phyloP scores from a whole-genome alignment of 106 monocot species.

The Dendrobium nobile region DNA sequence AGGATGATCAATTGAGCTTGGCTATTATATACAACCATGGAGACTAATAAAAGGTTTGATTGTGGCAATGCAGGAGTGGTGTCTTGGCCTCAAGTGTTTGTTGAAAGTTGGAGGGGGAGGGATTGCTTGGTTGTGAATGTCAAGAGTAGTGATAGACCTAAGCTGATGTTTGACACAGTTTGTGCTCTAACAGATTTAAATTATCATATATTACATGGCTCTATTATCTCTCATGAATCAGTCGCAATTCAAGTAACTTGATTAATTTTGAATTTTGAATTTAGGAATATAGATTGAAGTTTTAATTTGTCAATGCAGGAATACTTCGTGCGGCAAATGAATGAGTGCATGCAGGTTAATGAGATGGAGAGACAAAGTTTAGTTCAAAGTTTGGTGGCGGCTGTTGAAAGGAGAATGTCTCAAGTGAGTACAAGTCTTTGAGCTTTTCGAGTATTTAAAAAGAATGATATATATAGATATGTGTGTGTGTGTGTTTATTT shows the following conservation, averaged over 20 bases:
- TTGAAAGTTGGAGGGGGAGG: slow-evolving; percentile 47
- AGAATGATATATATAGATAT: no score
- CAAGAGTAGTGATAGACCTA: slow-evolving; percentile 51
- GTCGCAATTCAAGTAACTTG: slow-evolving; percentile 32
- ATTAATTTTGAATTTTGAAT: no score
- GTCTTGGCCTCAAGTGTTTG: not conserved
- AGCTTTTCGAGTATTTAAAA: no score
- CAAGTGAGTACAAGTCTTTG: slow-evolving; percentile 25
- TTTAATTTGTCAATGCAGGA: slow-evolving; percentile 11
- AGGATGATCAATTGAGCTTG: slow-evolving; percentile 7
- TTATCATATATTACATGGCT: slow-evolving; percentile 71
- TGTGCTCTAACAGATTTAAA: slow-evolving; percentile 80
- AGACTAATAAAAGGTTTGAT: not conserved
- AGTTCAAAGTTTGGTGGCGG: slow-evolving; percentile 21
- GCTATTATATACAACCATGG: not conserved
- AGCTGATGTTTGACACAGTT: slow-evolving; percentile 72
- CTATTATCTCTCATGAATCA: slow-evolving; percentile 35
- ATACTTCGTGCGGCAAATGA: slow-evolving; percentile 19
- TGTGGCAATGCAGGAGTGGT: not conserved
- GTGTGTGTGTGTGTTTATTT: not conserved
- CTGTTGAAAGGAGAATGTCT: slow-evolving; percentile 32
- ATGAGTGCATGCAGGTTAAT: slow-evolving; percentile 11
- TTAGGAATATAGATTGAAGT: no score
- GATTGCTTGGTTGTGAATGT: slow-evolving; percentile 67
- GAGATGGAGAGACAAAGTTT: slow-evolving; percentile 21